Conservation (phyloP, 805 yeast genomes). For the Wickerhamiella allomyrinae region DNA sequence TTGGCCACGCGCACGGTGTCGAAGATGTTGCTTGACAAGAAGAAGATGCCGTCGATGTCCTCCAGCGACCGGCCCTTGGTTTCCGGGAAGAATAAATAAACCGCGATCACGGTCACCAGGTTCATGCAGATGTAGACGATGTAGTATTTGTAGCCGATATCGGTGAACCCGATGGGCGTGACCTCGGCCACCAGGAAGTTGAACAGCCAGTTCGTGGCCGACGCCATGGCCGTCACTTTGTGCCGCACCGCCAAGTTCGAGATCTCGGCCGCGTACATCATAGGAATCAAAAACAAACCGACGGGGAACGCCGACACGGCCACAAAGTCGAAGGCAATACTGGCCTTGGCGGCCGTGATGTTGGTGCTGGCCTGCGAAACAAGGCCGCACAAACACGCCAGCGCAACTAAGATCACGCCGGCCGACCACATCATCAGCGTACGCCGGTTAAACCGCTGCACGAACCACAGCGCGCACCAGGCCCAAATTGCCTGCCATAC, state of each 20-base stretch:
- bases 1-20: slow-evolving; percentile 10
- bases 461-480: slow-evolving; percentile 38
- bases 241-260: slow-evolving; percentile 36
- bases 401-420: slow-evolving; percentile 31
- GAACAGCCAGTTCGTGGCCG: slow-evolving; percentile 43
- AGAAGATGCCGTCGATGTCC: slow-evolving; percentile 31
- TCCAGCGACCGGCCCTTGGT: slow-evolving; percentile 47
- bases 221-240: slow-evolving; percentile 37
- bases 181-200: slow-evolving; percentile 44
- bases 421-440: slow-evolving; percentile 19
- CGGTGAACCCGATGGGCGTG: slow-evolving; percentile 36
- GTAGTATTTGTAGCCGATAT: slow-evolving; percentile 41
- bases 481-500: slow-evolving; percentile 29
- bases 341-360: slow-evolving; percentile 22
- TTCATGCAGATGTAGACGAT: slow-evolving; percentile 44
- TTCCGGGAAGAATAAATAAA: slow-evolving; percentile 39
- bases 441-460: slow-evolving; percentile 41
- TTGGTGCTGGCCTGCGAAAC: slow-evolving; percentile 22
- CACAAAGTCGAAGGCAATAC: slow-evolving; percentile 35
- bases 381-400: slow-evolving; percentile 27
- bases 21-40: slow-evolving; percentile 9
- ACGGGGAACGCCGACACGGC: slow-evolving; percentile 36
- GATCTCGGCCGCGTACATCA: slow-evolving; percentile 41
- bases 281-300: slow-evolving; percentile 28
- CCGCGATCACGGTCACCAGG: slow-evolving; percentile 32